phyloP scores from a whole-genome alignment of 2,329 filamentous ascomycete species.

The Ustulina deusta region DNA sequence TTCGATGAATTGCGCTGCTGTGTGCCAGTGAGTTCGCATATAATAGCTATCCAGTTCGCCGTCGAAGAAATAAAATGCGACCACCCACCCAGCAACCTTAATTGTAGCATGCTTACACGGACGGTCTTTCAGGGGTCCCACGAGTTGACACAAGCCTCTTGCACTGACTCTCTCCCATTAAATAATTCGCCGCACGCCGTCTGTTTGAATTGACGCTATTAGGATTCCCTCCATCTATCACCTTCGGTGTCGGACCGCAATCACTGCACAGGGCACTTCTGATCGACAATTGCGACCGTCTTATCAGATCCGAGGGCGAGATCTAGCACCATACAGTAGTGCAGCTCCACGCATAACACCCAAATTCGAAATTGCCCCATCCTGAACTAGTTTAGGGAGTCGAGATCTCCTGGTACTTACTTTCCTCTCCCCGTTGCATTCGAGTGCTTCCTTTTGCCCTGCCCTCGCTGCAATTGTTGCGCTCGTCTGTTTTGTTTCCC shows the following conservation, averaged over 20 bases:
- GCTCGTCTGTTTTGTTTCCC: slow-evolving; percentile 1
- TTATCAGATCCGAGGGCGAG: slow-evolving; percentile 33
- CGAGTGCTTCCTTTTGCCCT: not conserved
- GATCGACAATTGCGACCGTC: not conserved
- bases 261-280: not conserved
- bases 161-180: slow-evolving; percentile 5
- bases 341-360: slow-evolving; percentile 30
- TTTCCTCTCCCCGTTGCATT: not conserved
- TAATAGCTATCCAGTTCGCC: slow-evolving; percentile 14
- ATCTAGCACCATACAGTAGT: not conserved
- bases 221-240: not conserved
- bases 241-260: not conserved
- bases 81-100: slow-evolving; percentile 20
- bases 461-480: slow-evolving; percentile 3
- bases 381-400: slow-evolving; percentile 10
- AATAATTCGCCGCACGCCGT: not conserved
- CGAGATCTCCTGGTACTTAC: slow-evolving; percentile 6
- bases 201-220: not conserved
- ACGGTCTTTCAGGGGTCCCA: slow-evolving; percentile 41
- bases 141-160: slow-evolving; percentile 2
- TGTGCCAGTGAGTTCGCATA: slow-evolving; percentile 5
- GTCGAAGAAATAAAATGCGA: slow-evolving; percentile 3
- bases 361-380: slow-evolving; percentile 20
- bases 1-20: slow-evolving; percentile 19
- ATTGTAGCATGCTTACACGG: slow-evolving; percentile 27